These are phyloP conservation scores for Pascua guehoae DNA, from an alignment of 1,284 basidiomycete genomes.

Conservation along the genomic window DNA sequence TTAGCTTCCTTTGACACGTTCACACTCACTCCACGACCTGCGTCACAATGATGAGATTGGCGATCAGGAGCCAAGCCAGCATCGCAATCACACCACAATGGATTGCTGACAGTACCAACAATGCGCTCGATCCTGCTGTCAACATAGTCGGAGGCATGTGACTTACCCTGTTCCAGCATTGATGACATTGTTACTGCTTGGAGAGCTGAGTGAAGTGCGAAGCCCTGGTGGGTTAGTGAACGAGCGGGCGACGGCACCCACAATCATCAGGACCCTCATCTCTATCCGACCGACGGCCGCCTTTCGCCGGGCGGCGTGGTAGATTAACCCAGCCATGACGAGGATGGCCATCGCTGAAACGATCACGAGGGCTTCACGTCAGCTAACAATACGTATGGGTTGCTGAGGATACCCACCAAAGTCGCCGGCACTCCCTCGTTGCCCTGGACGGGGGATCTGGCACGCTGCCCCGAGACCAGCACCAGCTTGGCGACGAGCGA, in stretches of 20 bases:
- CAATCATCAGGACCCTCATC: slow-evolving; percentile 34
- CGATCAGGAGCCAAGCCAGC: slow-evolving; percentile 72
- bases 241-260: slow-evolving; percentile 12
- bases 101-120: slow-evolving; percentile 69
- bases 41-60: slow-evolving; percentile 72
- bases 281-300: slow-evolving; percentile 45
- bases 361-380: slow-evolving; percentile 35
- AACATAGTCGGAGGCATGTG: not conserved
- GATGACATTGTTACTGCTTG: slow-evolving; percentile 74
- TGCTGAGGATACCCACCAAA: slow-evolving; percentile 29
- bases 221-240: slow-evolving; percentile 50
- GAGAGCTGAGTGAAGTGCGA: slow-evolving; percentile 67
- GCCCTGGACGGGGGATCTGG: slow-evolving; percentile 36
- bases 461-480: slow-evolving; percentile 39
- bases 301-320: slow-evolving; percentile 23
- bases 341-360: slow-evolving; percentile 34
- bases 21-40: slow-evolving; percentile 57
- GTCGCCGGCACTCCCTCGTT: slow-evolving; percentile 40
- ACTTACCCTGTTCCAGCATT: slow-evolving; percentile 60
- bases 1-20: not conserved
- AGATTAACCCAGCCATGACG: slow-evolving; percentile 24
- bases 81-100: slow-evolving; percentile 65
- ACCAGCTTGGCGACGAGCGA: slow-evolving; percentile 30
- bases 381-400: not conserved
- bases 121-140: slow-evolving; percentile 56